Evolutionary conservation across 805 yeast genomes (phyloP).

Genomic region (Candida fluviatilis): DNA sequence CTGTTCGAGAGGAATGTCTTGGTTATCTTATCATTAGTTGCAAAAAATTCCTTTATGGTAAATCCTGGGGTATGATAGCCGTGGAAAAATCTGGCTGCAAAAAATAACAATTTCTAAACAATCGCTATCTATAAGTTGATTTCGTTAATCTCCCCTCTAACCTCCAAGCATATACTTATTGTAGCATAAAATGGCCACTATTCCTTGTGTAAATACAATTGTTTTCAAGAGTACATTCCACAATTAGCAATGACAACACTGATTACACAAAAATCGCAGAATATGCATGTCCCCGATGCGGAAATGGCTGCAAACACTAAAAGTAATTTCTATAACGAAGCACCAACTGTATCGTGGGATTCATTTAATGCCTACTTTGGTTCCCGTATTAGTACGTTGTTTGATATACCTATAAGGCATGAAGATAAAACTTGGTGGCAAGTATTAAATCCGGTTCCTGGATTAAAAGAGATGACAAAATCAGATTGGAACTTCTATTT

Average conservation of each 20-base stretch:
- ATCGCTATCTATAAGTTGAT: too few relatives aligned
- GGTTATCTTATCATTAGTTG: neutral
- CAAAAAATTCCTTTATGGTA: too few relatives aligned
- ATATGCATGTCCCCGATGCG: neutral
- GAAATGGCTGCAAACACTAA: neutral
- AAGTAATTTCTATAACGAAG: neutral
- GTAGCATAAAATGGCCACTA: neutral
- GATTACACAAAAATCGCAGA: neutral
- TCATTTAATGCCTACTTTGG: neutral
- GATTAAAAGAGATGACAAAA: conserved; percentile 29
- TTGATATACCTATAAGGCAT: neutral
- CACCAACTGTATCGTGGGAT: neutral
- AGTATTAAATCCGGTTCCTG: conserved; percentile 43
- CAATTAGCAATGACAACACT: neutral
- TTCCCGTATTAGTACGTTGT: neutral
- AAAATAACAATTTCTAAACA: neutral
- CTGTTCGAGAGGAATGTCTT: neutral
- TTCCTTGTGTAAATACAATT: too few relatives aligned
- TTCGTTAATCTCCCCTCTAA: neutral
- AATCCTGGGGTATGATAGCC: neutral
- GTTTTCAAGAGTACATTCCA: too few relatives aligned
- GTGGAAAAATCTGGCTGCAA: neutral
- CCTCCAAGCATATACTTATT: neutral
- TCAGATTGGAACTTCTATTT: conserved; percentile 55
- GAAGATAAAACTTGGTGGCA: conserved; percentile 24